Evolutionary conservation across 1,284 basidiomycete genomes (phyloP).

Genomic region (Irpex lacteus): DNA sequence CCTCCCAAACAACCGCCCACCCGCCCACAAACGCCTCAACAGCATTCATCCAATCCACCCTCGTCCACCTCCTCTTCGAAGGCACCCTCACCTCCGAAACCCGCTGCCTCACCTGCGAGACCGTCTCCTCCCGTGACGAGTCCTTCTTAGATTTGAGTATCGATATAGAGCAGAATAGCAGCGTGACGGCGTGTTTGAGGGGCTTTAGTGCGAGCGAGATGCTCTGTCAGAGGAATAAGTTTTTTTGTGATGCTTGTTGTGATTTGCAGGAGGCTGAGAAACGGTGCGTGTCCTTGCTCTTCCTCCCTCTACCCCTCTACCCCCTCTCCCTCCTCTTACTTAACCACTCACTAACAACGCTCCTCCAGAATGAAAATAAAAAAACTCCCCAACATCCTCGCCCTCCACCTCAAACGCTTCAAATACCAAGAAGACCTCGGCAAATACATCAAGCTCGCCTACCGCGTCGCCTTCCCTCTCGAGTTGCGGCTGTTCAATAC

Average conservation of each 20-base stretch:
- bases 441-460: slow-evolving; percentile 91
- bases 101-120: slow-evolving; percentile 95
- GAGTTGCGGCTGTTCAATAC: slow-evolving; percentile 96
- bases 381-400: slow-evolving; percentile 90
- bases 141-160: slow-evolving; percentile 96
- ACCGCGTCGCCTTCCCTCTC: slow-evolving; percentile 94
- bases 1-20: slow-evolving; percentile 18
- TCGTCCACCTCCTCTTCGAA: slow-evolving; percentile 92
- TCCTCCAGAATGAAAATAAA: slow-evolving; percentile 92
- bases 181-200: slow-evolving; percentile 90
- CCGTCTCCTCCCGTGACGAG: slow-evolving; percentile 94
- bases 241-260: slow-evolving; percentile 97
- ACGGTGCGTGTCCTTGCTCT: too few species aligned
- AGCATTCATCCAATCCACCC: slow-evolving; percentile 49
- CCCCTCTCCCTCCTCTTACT: too few species aligned
- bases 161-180: slow-evolving; percentile 97
- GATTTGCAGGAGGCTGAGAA: slow-evolving; percentile 98
- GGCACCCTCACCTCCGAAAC: slow-evolving; percentile 96
- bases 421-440: slow-evolving; percentile 92
- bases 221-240: slow-evolving; percentile 97
- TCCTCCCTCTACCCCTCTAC: too few species aligned
- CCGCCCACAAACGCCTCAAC: slow-evolving; percentile 20
- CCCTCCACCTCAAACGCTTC: slow-evolving; percentile 96
- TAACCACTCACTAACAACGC: too few species aligned
- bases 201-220: slow-evolving; percentile 98